Evolutionary conservation across 371 early-diverging fungal species (phyloP).

Genomic region (Haplosporangium sp.): DNA sequence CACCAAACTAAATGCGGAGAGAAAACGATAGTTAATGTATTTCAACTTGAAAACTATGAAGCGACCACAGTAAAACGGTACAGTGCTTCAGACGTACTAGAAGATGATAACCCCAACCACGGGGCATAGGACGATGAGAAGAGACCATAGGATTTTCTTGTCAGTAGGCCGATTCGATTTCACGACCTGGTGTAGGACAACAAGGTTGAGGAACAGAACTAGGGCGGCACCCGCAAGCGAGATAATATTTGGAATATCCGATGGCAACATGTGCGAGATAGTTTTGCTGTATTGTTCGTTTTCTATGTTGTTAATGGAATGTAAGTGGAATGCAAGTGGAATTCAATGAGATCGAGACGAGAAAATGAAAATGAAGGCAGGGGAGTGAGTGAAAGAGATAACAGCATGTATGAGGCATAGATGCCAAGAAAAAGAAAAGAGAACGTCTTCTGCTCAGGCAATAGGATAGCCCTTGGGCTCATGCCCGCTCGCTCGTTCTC

Average conservation of each 20-base stretch:
- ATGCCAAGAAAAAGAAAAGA: too few relatives aligned
- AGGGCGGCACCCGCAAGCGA: constrained; percentile 60
- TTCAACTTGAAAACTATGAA: background rate
- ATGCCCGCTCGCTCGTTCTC: too few relatives aligned
- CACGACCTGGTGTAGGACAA: constrained; percentile 66
- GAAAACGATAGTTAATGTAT: background rate
- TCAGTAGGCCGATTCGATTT: constrained; percentile 61
- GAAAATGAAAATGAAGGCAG: too few relatives aligned
- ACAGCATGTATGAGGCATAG: too few relatives aligned
- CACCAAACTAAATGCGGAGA: background rate
- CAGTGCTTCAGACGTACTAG: constrained; percentile 58
- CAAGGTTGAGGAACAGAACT: constrained; percentile 65
- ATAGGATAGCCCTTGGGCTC: too few relatives aligned
- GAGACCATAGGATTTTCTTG: constrained; percentile 68
- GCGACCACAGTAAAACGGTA: background rate
- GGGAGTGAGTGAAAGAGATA: too few relatives aligned
- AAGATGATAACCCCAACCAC: constrained; percentile 66
- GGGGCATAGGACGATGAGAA: constrained; percentile 70
- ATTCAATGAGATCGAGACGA: too few relatives aligned
- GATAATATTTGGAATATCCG: constrained; percentile 20
- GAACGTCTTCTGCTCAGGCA: too few relatives aligned
- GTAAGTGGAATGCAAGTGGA: too few relatives aligned
- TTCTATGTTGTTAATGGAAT: too few relatives aligned
- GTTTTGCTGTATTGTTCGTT: too few relatives aligned
- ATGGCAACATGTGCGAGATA: constrained; percentile 9